phyloP scores from a whole-genome alignment of 148 eudicot species.

The Camellia sinensis region DNA sequence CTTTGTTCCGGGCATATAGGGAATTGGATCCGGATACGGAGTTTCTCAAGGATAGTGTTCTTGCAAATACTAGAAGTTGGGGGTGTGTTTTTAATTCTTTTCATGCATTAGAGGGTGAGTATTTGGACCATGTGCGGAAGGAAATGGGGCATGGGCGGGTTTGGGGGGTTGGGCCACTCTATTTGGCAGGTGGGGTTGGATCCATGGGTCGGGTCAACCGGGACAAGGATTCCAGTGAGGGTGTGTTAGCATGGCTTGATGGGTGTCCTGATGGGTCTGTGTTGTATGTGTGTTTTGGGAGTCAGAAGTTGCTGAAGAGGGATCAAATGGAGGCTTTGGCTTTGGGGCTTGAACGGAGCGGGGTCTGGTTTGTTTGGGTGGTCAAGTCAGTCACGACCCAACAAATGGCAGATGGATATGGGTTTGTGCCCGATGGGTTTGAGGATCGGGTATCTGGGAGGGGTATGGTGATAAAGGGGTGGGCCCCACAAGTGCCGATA shows the following conservation, averaged over 20 bases:
- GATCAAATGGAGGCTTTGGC: slow-evolving; percentile 58
- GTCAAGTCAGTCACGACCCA: slow-evolving; percentile 31
- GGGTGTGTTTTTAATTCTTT: slow-evolving; percentile 45
- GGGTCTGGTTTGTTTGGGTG: slow-evolving; percentile 52
- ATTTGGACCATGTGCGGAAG: slow-evolving; percentile 34
- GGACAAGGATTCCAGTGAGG: slow-evolving; percentile 3
- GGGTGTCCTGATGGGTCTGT: slow-evolving; percentile 45
- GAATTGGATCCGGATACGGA: slow-evolving; percentile 33
- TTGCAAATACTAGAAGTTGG: slow-evolving; percentile 40
- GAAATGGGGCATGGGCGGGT: slow-evolving; percentile 30
- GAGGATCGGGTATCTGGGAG: slow-evolving; percentile 33
- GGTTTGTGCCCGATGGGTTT: slow-evolving; percentile 29
- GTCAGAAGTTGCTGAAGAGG: slow-evolving; percentile 42
- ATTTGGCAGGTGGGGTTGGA: slow-evolving; percentile 18
- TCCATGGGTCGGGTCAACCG: slow-evolving; percentile 18
- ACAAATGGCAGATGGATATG: slow-evolving; percentile 22
- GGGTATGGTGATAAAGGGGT: slow-evolving; percentile 42
- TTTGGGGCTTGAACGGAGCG: slow-evolving; percentile 42
- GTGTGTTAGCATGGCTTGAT: slow-evolving; percentile 51
- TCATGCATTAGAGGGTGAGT: slow-evolving; percentile 43
- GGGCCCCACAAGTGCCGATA: slow-evolving; percentile 62
- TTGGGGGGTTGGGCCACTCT: slow-evolving; percentile 47
- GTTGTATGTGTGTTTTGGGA: slow-evolving; percentile 66
- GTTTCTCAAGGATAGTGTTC: slow-evolving; percentile 34
- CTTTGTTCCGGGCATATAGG: slow-evolving; percentile 28